Evolutionary conservation across 352 stramenopile species (phyloP).

Genomic region (Globisporangium parvum): DNA sequence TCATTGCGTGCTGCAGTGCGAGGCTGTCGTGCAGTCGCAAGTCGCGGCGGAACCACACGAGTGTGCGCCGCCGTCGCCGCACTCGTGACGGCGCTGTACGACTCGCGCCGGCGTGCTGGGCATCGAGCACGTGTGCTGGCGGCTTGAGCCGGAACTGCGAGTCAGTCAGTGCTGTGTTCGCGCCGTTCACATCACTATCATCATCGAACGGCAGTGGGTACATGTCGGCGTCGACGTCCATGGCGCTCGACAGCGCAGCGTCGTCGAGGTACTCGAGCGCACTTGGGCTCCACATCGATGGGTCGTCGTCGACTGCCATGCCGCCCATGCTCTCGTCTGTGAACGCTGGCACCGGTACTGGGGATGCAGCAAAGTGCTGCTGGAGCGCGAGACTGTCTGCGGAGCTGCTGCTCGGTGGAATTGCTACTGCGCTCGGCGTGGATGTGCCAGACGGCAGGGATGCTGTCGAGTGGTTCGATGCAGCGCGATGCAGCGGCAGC

Average conservation of each 20-base stretch:
- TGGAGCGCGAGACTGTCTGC: neutral
- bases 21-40: slow-evolving; percentile 95
- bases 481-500: neutral
- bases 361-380: neutral
- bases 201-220: slow-evolving; percentile 1
- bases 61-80: slow-evolving; percentile 20
- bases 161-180: neutral
- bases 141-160: neutral
- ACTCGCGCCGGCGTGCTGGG: neutral
- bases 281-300: slow-evolving; percentile 9
- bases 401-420: neutral
- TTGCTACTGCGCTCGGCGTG: neutral
- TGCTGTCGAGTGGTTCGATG: neutral
- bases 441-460: no score
- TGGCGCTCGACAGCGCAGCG: neutral
- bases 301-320: slow-evolving; percentile 2
- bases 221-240: slow-evolving; percentile 9
- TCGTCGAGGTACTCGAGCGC: slow-evolving; percentile 11
- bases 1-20: slow-evolving; percentile 69
- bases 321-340: slow-evolving; percentile 8
- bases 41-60: slow-evolving; percentile 93
- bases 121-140: neutral
- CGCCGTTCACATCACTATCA: neutral
- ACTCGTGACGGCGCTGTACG: neutral
- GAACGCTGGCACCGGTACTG: neutral